phyloP scores from a whole-genome alignment of 495 filamentous ascomycete genomes.

The Aspergillus carlsbadensis region DNA sequence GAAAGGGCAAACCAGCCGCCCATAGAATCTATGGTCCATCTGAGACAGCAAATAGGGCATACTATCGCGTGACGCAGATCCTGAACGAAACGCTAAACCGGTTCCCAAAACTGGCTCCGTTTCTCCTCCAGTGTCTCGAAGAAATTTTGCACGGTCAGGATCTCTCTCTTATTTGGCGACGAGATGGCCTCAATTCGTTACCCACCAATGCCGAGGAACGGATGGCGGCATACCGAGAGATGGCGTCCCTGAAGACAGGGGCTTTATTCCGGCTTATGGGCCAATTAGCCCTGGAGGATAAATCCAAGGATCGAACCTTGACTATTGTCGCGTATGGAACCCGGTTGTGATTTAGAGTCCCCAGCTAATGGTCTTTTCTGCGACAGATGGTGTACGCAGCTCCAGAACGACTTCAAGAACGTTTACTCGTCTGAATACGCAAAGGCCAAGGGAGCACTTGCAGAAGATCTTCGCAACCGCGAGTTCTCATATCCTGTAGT shows the following conservation, averaged over 20 bases:
- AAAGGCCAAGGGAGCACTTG: constrained; percentile 25
- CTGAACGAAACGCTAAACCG: constrained; percentile 17
- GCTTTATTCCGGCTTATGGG: constrained; percentile 23
- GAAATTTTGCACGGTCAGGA: constrained; percentile 34
- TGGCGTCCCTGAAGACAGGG: constrained; percentile 26
- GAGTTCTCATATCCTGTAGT: constrained; percentile 32
- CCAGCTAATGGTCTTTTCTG: neutral
- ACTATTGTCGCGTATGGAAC: constrained; percentile 20
- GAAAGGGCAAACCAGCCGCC: constrained; percentile 31
- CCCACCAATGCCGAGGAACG: constrained; percentile 12
- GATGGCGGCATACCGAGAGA: constrained; percentile 16
- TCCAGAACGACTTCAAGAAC: constrained; percentile 37
- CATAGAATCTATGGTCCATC: constrained; percentile 29
- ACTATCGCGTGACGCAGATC: constrained; percentile 27
- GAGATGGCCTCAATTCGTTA: constrained; percentile 27
- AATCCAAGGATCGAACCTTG: constrained; percentile 19
- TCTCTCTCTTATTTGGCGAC: constrained; percentile 32
- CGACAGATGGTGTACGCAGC: constrained; percentile 29
- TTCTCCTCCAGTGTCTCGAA: constrained; percentile 24
- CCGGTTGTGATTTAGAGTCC: neutral
- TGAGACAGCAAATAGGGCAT: constrained; percentile 32
- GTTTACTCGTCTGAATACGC: constrained; percentile 32
- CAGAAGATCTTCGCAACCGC: constrained; percentile 32
- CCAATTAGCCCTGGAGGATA: constrained; percentile 21
- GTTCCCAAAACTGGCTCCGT: constrained; percentile 21